phyloP scores from a whole-genome alignment of 106 monocot genomes.

The Chionographis japonica region DNA sequence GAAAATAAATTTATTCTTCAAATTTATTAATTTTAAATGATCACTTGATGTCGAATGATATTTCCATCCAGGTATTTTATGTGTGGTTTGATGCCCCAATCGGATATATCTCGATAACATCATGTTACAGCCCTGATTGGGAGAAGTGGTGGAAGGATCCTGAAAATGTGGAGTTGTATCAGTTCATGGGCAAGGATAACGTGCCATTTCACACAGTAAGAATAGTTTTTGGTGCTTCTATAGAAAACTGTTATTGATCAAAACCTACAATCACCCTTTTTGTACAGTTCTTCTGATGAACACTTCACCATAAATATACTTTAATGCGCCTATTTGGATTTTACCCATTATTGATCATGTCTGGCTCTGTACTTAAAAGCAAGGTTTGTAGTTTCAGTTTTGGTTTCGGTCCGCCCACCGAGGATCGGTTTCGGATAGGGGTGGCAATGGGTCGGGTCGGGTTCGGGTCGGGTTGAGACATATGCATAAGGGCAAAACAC shows the following conservation, averaged over 20 bases:
- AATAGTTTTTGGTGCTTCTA: not conserved
- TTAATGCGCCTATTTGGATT: not conserved
- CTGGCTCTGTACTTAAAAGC: no score
- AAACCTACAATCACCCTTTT: not conserved
- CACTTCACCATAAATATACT: not conserved
- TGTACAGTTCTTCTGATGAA: not conserved
- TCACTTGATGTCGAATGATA: not conserved
- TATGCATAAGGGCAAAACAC: no score
- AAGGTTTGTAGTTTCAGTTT: no score
- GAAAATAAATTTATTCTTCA: not conserved
- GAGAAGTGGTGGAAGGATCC: constrained; percentile 99
- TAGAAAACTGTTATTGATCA: no score
- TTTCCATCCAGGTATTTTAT: constrained; percentile 73
- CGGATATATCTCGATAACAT: constrained; percentile 90
- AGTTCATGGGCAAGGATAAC: constrained; percentile 99
- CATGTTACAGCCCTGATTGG: constrained; percentile 85
- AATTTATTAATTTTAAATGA: not conserved
- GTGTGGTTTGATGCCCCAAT: constrained; percentile 99
- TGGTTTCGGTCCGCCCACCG: no score
- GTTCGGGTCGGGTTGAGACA: no score
- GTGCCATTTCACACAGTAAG: constrained; percentile 98
- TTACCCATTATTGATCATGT: not conserved
- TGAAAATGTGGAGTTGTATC: constrained; percentile 87
- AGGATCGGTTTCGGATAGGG: no score
- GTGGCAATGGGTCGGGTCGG: no score